Conservation (phyloP, 768 basidiomycete genomes). For the Tricholoma terreum region DNA sequence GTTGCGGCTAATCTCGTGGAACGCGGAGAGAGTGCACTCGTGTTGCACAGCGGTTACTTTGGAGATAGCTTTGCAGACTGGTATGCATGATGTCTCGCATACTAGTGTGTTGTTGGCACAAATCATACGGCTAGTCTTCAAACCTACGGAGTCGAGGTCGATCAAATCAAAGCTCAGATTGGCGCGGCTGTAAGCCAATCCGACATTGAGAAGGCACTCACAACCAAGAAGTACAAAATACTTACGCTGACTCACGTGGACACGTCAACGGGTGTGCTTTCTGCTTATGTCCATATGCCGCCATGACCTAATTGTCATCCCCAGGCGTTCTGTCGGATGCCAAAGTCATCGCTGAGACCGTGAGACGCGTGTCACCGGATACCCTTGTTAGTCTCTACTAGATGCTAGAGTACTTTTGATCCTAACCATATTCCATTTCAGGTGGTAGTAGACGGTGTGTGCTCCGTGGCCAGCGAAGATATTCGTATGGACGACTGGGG, state of each 20-base stretch:
- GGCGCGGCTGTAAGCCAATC: conserved; percentile 67
- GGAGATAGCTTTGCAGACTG: conserved; percentile 89
- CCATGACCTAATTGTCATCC: not conserved
- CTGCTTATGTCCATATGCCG: not conserved
- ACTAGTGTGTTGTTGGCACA: not conserved
- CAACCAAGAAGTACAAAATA: conserved; percentile 80
- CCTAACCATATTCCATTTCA: conserved; percentile 23
- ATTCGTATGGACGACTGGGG: conserved; percentile 93
- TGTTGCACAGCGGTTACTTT: conserved; percentile 91
- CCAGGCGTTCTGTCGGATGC: conserved; percentile 84
- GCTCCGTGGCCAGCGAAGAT: conserved; percentile 94
- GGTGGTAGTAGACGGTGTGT: conserved; percentile 90
- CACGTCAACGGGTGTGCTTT: conserved; percentile 71
- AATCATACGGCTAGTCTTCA: conserved; percentile 52
- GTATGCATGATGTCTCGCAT: conserved; percentile 39
- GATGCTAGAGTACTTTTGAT: not conserved
- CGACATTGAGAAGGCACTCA: conserved; percentile 66
- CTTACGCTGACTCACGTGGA: conserved; percentile 96
- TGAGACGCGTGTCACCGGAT: conserved; percentile 75
- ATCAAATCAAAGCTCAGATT: conserved; percentile 77
- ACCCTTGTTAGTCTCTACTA: conserved; percentile 56
- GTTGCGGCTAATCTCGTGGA: conserved; percentile 91
- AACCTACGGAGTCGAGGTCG: conserved; percentile 86
- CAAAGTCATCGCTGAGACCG: conserved; percentile 68
- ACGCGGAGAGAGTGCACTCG: conserved; percentile 72